Conservation (phyloP, 2,329 filamentous ascomycete species). For the Gyromitra esculenta region DNA sequence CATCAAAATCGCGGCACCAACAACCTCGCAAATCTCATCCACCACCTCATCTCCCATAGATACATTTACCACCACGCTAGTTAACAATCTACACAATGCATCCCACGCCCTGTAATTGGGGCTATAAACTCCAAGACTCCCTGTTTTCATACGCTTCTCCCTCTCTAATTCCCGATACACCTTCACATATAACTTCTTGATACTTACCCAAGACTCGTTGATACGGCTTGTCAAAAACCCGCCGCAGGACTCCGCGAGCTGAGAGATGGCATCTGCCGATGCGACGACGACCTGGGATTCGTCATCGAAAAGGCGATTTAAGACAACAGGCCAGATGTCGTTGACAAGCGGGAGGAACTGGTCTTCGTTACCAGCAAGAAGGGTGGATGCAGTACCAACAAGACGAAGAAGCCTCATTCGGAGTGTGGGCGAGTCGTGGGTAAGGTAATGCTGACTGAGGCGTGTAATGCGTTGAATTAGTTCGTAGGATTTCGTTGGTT, state of each 20-base stretch:
- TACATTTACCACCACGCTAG: constrained; percentile 71
- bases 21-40: constrained; percentile 74
- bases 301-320: constrained; percentile 72
- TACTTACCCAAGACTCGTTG: constrained; percentile 74
- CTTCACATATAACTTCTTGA: constrained; percentile 60
- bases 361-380: constrained; percentile 79
- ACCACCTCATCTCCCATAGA: constrained; percentile 74
- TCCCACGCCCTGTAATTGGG: constrained; percentile 69
- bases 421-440: constrained; percentile 81
- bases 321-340: constrained; percentile 85
- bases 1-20: constrained; percentile 65
- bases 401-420: constrained; percentile 81
- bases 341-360: constrained; percentile 89
- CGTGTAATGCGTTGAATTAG: constrained; percentile 82
- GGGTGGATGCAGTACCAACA: constrained; percentile 75
- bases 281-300: constrained; percentile 76
- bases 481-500: constrained; percentile 81
- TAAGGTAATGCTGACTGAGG: constrained; percentile 89
- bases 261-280: constrained; percentile 73
- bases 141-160: constrained; percentile 45
- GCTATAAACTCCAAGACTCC: constrained; percentile 52
- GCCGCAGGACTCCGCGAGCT: constrained; percentile 76
- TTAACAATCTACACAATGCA: constrained; percentile 69
- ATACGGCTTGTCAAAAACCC: constrained; percentile 83
- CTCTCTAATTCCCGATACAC: constrained; percentile 49